Conservation (phyloP, 116 monocot genomes). For the Thalassia testudinum region DNA sequence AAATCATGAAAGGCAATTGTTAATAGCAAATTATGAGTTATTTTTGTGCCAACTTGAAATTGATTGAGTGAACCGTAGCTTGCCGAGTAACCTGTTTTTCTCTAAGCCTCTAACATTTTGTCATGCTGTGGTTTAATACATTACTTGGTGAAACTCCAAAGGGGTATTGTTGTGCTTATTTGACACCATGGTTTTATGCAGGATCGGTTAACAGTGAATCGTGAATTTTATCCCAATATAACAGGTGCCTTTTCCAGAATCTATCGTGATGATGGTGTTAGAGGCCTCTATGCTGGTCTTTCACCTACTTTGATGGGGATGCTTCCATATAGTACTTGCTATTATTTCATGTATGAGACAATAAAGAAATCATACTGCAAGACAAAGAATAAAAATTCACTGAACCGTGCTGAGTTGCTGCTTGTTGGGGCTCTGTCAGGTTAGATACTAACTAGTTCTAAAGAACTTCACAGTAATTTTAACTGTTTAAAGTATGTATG, state of each 20-base stretch:
- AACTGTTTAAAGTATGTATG: no score
- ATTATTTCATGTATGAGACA: constrained; percentile 99
- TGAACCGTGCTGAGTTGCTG: constrained; percentile 66
- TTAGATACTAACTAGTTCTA: constrained; percentile 1
- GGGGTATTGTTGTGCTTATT: no score
- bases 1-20: no score
- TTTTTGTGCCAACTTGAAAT: no score
- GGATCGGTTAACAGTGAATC: constrained; percentile 83
- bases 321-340: constrained; percentile 98
- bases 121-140: no score
- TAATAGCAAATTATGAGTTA: no score
- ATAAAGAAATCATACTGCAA: constrained; percentile 65
- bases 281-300: constrained; percentile 79
- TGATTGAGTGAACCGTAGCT: no score
- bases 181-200: constrained; percentile 10
- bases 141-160: no score
- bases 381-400: constrained; percentile 44
- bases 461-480: no score
- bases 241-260: constrained; percentile 59
- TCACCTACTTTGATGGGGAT: constrained; percentile 79
- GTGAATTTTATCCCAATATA: constrained; percentile 49
- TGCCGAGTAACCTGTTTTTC: no score
- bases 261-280: constrained; percentile 47
- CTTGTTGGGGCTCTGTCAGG: constrained; percentile 86
- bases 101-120: no score